A percentile compares a stretch with the other conserved stretches of the same genome.
Evolutionary conservation across 495 filamentous ascomycete genomes (phyloP).

Genomic region (Neurospora sp.): DNA sequence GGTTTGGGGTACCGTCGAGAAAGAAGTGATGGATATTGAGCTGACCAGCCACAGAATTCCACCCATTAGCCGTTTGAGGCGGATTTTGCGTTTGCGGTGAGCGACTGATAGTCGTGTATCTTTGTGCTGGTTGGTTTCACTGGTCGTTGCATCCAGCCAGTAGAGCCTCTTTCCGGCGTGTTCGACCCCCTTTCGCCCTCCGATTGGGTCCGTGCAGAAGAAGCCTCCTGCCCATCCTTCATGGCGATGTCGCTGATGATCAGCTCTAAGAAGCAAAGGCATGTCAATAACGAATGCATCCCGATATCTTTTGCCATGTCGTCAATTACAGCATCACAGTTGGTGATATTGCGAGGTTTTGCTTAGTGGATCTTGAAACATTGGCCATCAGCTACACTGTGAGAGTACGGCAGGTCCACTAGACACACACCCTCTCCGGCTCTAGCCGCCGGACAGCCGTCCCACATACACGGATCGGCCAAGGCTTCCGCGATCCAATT

Average conservation of each 20-base stretch:
- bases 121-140: background rate
- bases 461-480: constrained; percentile 25
- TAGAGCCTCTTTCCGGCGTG: background rate
- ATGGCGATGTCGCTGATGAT: background rate
- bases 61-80: background rate
- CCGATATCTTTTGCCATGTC: background rate
- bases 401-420: background rate
- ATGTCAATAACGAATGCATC: background rate
- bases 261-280: background rate
- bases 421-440: background rate
- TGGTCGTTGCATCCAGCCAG: background rate
- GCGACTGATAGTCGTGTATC: background rate
- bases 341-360: background rate
- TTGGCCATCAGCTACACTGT: background rate
- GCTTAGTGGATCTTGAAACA: background rate
- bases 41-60: background rate
- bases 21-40: background rate
- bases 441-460: constrained; percentile 8
- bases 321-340: background rate
- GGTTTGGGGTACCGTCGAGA: background rate
- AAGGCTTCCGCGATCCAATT: constrained; percentile 38
- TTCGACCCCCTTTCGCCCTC: background rate
- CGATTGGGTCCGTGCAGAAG: background rate
- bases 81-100: background rate
- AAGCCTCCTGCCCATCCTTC: background rate